Evolutionary conservation across 257 asterid genomes (phyloP).

Genomic region (Nicotiana sylvestris): DNA sequence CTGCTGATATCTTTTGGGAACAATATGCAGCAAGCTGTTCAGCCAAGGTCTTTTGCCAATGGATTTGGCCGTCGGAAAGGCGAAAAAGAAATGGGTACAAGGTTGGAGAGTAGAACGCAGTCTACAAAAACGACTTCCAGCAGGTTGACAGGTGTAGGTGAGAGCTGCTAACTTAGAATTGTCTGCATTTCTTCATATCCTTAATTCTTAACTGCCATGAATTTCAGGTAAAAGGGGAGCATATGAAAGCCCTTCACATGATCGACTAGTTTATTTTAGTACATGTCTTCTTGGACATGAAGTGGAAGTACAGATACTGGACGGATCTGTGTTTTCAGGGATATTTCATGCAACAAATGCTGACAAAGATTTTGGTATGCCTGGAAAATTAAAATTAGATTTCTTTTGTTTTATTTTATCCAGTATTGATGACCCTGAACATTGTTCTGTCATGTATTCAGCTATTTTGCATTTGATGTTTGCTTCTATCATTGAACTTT

Average conservation of each 20-base stretch:
- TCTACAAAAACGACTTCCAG: slow-evolving; percentile 46
- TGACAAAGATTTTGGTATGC: slow-evolving; percentile 77
- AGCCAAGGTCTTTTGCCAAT: slow-evolving; percentile 61
- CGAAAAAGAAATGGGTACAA: slow-evolving; percentile 54
- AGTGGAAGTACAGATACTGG: slow-evolving; percentile 88
- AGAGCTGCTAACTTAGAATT: slow-evolving; percentile 20
- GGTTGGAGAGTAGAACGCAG: slow-evolving; percentile 56
- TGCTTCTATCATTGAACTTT: slow-evolving; percentile 1
- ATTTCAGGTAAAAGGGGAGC: slow-evolving; percentile 59
- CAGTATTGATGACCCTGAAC: background rate
- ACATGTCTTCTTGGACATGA: slow-evolving; percentile 85
- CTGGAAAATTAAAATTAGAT: background rate
- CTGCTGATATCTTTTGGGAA: slow-evolving; percentile 31
- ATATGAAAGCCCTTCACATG: slow-evolving; percentile 55
- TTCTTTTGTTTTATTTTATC: background rate
- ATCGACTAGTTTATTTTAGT: slow-evolving; percentile 57
- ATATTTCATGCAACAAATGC: slow-evolving; percentile 78
- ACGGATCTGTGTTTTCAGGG: slow-evolving; percentile 86
- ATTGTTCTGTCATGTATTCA: background rate
- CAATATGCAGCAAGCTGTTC: slow-evolving; percentile 71
- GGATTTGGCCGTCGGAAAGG: slow-evolving; percentile 74
- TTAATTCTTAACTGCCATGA: slow-evolving; percentile 5
- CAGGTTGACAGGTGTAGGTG: slow-evolving; percentile 47
- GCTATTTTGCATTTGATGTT: slow-evolving; percentile 6
- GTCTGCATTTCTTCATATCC: background rate